A percentile compares a stretch with the other conserved stretches of the same genome.
Evolutionary conservation across 257 asterid genomes (phyloP).

Genomic region (Phtheirospermum japonicum): DNA sequence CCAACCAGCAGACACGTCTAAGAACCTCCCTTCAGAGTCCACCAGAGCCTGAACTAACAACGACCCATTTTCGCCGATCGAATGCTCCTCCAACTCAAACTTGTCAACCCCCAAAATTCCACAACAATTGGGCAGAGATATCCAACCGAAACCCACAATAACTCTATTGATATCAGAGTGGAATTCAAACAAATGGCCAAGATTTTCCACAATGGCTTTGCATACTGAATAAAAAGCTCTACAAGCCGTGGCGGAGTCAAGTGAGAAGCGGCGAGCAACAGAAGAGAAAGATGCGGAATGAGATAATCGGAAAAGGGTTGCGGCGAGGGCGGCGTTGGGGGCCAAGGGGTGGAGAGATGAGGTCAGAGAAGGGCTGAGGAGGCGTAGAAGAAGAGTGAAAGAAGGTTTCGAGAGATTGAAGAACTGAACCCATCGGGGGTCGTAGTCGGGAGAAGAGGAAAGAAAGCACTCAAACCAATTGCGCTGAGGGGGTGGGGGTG

Average conservation of each 20-base stretch:
- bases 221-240: slow-evolving; percentile 70
- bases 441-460: slow-evolving; percentile 50
- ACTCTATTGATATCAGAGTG: slow-evolving; percentile 64
- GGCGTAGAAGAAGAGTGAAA: slow-evolving; percentile 77
- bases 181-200: slow-evolving; percentile 81
- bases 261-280: slow-evolving; percentile 55
- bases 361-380: slow-evolving; percentile 58
- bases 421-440: slow-evolving; percentile 66
- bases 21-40: slow-evolving; percentile 90
- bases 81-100: slow-evolving; percentile 43
- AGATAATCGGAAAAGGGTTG: slow-evolving; percentile 64
- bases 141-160: slow-evolving; percentile 87
- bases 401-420: slow-evolving; percentile 69
- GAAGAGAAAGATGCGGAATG: slow-evolving; percentile 69
- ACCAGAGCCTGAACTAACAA: slow-evolving; percentile 83
- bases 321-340: slow-evolving; percentile 63
- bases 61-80: slow-evolving; percentile 39
- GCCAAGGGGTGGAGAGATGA: slow-evolving; percentile 54
- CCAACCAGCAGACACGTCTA: slow-evolving; percentile 95
- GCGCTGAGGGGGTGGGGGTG: slow-evolving; percentile 32
- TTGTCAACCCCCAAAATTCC: slow-evolving; percentile 77
- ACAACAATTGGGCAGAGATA: slow-evolving; percentile 82
- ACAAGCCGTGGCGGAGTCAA: slow-evolving; percentile 60
- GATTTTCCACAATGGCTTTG: slow-evolving; percentile 66
- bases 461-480: slow-evolving; percentile 67